Percentiles rank a stretch among this genome's conserved stretches.
phyloP scores from a whole-genome alignment of 176 grass and related monocot species.

The Saccharum officinarum region DNA sequence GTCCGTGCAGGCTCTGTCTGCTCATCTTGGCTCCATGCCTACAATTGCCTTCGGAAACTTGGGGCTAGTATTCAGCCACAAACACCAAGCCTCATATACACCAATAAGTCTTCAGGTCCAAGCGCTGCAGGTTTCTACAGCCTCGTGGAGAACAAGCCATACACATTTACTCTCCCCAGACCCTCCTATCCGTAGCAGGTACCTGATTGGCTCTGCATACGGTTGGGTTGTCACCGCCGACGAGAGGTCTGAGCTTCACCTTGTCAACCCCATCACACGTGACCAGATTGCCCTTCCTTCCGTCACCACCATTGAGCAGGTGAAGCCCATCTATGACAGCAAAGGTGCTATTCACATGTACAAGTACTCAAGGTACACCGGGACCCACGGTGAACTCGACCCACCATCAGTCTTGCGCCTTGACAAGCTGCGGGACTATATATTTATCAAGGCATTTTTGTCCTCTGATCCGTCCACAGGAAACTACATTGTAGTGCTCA shows the following conservation, averaged over 20 bases:
- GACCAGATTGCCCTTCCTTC: constrained; percentile 8
- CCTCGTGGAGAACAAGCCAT: neutral
- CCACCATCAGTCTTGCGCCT: neutral
- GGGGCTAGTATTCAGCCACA: neutral
- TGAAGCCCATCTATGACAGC: neutral
- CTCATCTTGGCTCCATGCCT: neutral
- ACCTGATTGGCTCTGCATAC: neutral
- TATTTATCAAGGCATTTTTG: neutral
- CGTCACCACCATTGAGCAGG: neutral
- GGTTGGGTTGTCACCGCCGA: neutral
- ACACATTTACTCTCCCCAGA: neutral
- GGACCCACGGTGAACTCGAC: too few species aligned
- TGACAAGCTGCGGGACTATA: neutral
- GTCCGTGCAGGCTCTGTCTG: neutral
- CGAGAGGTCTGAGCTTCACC: neutral
- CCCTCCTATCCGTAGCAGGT: neutral
- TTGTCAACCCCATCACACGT: neutral
- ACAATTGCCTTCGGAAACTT: neutral
- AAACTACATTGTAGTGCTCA: neutral
- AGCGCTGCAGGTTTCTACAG: neutral
- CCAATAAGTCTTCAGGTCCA: neutral
- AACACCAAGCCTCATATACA: constrained; percentile 13
- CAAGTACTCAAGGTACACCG: neutral
- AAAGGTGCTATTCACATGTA: neutral
- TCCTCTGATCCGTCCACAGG: neutral